These are phyloP conservation scores for Alternaria longipes DNA, from an alignment of 2,329 filamentous ascomycete species.

Conservation along the genomic window DNA sequence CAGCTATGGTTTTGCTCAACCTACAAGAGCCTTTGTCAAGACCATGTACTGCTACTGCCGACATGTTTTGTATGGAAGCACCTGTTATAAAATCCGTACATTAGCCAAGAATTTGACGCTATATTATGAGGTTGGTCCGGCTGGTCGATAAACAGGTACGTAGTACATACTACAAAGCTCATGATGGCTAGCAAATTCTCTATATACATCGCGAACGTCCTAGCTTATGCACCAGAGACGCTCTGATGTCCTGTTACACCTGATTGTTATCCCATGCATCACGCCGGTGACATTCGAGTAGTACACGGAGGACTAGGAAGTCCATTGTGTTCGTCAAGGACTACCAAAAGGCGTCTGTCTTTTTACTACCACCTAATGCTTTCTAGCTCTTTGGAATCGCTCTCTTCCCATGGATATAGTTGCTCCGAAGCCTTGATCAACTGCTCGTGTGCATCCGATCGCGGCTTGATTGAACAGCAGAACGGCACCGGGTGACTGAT, in stretches of 20 bases:
- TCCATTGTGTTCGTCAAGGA: neutral
- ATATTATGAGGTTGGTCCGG: neutral
- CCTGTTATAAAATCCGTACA: neutral
- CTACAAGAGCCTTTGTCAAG: neutral
- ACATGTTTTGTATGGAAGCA: neutral
- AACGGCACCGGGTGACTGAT: constrained; percentile 50
- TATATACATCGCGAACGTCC: neutral
- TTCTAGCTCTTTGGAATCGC: constrained; percentile 40
- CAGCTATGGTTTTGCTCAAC: neutral
- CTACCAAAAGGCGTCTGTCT: neutral
- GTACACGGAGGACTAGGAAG: neutral
- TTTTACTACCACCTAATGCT: neutral
- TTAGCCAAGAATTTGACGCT: neutral
- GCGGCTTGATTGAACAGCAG: constrained; percentile 41
- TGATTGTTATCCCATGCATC: neutral
- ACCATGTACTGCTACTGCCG: neutral
- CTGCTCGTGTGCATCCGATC: constrained; percentile 41
- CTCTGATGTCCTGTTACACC: neutral
- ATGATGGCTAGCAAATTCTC: neutral
- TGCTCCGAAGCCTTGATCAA: constrained; percentile 44
- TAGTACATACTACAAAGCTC: neutral
- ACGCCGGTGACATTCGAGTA: neutral
- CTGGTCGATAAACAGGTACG: neutral
- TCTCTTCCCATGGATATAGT: constrained; percentile 48
- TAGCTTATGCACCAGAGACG: neutral